Evolutionary conservation across 192 early-diverging fungal species (phyloP), one percentile per base, ranked within the genome.

Genomic region (Umbelopsis vinacea): DNA sequence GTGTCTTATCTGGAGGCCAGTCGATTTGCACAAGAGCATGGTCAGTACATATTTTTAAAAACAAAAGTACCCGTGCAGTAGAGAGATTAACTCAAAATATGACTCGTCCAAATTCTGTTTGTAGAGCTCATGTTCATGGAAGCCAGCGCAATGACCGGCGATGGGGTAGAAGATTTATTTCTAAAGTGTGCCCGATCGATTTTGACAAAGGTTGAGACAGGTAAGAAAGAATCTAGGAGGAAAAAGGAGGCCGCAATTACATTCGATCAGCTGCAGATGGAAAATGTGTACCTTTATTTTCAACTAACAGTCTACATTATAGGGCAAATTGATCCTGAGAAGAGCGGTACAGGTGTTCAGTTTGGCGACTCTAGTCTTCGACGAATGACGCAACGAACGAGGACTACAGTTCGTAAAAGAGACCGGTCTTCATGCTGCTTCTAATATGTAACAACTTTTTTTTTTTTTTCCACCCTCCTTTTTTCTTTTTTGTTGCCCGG

Each of bases 51-150:
- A 4, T 29, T 5, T 23, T n/a, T 4, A 33, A 17, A 3, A 50
- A 43, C 40, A 0, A 43, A 12, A 7, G 8, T 45, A 15, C 17
- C 35, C 17, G n/a, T 5, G n/a, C 35, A 33, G 46, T 52, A 46
- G 52, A 63, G 50, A 37, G 55, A 52, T 55, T 35, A 53, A 66
- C 21, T 26, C 40, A 21, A 50, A n/a, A 50, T 67, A 35, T 43
- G 33, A 50, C 45, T 35, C 3, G 23, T 70, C n/a, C 43, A 26
- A 26, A 29, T 68, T 10, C 17, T 37, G 40, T 12, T 17, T 22
- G 35, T 82, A 86, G 86, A 86, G 53, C 81, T 86, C 80, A 81
- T 86, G 77, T 88, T 87, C 67, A 70, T 88, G 68, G 86, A 88
- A 71, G 84, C 86, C 45, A 85, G 83, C 60, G 86, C 86, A 46